Percentiles rank a stretch among this genome's conserved stretches.
phyloP scores from a whole-genome alignment of 2,329 filamentous ascomycete genomes.

The Neocatenulostroma microsporum region DNA sequence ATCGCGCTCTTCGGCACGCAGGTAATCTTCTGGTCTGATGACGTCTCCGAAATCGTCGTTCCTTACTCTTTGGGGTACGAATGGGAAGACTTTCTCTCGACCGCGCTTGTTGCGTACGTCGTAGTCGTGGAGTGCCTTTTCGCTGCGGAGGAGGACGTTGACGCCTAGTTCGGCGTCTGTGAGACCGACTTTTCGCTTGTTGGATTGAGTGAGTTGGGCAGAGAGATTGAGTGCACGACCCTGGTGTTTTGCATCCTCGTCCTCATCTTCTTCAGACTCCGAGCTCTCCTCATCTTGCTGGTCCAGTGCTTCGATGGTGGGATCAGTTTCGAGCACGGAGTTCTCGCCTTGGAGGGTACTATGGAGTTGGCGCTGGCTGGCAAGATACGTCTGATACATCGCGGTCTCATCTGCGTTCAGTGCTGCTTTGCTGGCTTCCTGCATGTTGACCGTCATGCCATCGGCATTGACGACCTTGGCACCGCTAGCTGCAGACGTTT shows the following conservation, averaged over 20 bases:
- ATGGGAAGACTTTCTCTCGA: conserved; percentile 84
- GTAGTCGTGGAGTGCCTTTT: conserved; percentile 80
- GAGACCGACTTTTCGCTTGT: conserved; percentile 69
- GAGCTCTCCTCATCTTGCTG: conserved; percentile 50
- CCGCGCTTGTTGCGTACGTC: conserved; percentile 88
- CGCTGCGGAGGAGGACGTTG: conserved; percentile 68
- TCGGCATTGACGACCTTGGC: conserved; percentile 46
- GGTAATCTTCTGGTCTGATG: conserved; percentile 87
- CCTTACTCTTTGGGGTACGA: conserved; percentile 68
- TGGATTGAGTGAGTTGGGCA: conserved; percentile 64
- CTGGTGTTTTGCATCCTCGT: conserved; percentile 83
- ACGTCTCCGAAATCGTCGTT: conserved; percentile 89
- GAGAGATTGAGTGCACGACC: conserved; percentile 86
- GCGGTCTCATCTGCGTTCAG: conserved; percentile 70
- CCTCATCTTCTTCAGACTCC: conserved; percentile 80
- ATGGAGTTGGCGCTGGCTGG: conserved; percentile 78
- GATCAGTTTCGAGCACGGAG: conserved; percentile 59
- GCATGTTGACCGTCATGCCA: conserved; percentile 44
- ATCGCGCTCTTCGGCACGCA: conserved; percentile 85
- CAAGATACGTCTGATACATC: conserved; percentile 86
- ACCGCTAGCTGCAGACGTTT: conserved; percentile 25
- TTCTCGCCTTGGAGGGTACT: conserved; percentile 67
- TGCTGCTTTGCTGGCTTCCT: conserved; percentile 46
- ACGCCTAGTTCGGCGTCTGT: conserved; percentile 87
- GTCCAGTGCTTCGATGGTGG: conserved; percentile 46